Evolutionary conservation across 1,284 basidiomycete species (phyloP), one percentile per base, ranked within the genome.

Genomic region (Cystobasidiaceae sp.): DNA sequence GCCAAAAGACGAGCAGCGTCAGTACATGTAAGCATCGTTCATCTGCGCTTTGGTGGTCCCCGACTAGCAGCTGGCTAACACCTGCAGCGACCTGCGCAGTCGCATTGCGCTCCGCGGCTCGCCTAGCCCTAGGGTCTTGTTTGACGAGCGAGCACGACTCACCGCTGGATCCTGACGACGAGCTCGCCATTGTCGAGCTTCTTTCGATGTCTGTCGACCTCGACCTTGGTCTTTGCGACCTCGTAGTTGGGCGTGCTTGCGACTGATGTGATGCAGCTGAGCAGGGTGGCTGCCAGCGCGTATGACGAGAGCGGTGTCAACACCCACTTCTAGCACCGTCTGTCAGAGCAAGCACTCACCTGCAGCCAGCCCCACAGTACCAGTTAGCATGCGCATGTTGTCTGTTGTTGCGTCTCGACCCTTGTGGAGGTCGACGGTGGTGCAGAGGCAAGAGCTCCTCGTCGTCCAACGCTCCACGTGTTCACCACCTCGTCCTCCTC

Each of bases 111-210:
- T n/a, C n/a, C n/a, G n/a, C n/a, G n/a, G n/a, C n/a, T n/a, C n/a
- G n/a, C n/a, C n/a, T n/a, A n/a, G n/a, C n/a, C n/a, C n/a, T n/a
- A n/a, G n/a, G n/a, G n/a, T n/a, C n/a, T n/a, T n/a, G n/a, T 19
- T 50, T 7, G 46, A 28, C 6, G 46, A 21, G 23, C 15, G 25
- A 23, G 7, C 23, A 21, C 11, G 7, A 51, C 48, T 43, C 59
- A 61, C 60, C 60, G 48, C 60, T 62, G 60, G 17, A 62, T 50
- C 25, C 60, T 48, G 37, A 62, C 50, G 4, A 62, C 37, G 41
- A 62, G 52, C 39, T 62, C 60, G 17, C 60, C 60, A 52, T 62
- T 62, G 50, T 62, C 60, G 37, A 62, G 60, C 34, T 33, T 48
- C 45, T 62, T 37, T 46, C 60, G 43, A 41, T 62, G 60, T 39